Evolutionary conservation across 306 rosid genomes (phyloP).

Genomic region (Vigna radiata): DNA sequence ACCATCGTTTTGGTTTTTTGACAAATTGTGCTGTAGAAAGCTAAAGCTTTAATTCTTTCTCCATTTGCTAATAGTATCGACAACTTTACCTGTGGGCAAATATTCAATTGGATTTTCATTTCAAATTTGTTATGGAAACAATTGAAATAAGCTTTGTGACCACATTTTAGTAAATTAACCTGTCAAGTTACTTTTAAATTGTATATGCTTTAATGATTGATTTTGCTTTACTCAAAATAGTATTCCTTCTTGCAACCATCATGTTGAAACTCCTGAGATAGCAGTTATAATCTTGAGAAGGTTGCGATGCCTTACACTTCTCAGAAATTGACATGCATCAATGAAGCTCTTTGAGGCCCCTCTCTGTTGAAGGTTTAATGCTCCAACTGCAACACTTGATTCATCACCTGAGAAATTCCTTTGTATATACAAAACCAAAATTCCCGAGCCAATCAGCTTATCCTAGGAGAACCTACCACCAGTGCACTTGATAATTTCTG

Average conservation of each 20-base stretch:
- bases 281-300: conserved; percentile 46
- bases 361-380: conserved; percentile 44
- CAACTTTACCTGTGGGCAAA: conserved; percentile 21
- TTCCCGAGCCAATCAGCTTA: conserved; percentile 49
- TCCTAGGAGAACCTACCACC: conserved; percentile 42
- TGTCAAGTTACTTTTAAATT: conserved; percentile 1
- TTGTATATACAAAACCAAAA: conserved; percentile 52
- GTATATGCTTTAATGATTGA: neutral
- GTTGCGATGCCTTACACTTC: conserved; percentile 47
- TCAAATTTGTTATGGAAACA: neutral
- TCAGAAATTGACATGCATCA: conserved; percentile 42
- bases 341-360: conserved; percentile 43
- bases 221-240: neutral
- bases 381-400: conserved; percentile 45
- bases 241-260: conserved; percentile 51
- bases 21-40: too few relatives aligned
- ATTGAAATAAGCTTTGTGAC: too few relatives aligned
- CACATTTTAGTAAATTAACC: too few relatives aligned
- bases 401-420: conserved; percentile 39
- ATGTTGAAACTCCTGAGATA: conserved; percentile 42
- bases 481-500: conserved; percentile 35
- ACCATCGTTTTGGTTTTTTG: neutral
- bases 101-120: conserved; percentile 9
- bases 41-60: too few relatives aligned
- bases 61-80: neutral